Evolutionary conservation across 306 rosid genomes (phyloP).

Genomic region (Elaeagnus macrophylla): DNA sequence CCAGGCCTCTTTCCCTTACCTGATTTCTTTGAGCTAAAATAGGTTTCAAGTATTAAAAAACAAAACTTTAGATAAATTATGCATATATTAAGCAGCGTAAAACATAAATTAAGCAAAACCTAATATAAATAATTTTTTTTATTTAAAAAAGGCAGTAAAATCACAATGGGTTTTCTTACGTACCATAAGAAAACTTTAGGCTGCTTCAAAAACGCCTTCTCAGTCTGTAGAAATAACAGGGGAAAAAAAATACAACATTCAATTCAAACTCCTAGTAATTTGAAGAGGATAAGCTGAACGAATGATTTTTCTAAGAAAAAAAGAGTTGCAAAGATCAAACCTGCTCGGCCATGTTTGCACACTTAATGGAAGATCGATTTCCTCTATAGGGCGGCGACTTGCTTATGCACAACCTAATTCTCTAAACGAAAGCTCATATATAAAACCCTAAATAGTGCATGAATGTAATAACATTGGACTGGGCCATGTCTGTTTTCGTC

Average conservation of each 20-base stretch:
- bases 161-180: background rate
- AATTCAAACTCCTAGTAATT: background rate
- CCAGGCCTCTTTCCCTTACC: slow-evolving; percentile 62
- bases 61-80: no score
- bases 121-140: no score
- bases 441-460: no score
- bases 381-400: no score
- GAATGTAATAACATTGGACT: no score
- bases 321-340: slow-evolving; percentile 6
- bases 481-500: no score
- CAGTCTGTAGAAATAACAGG: slow-evolving; percentile 32
- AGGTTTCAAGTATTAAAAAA: background rate
- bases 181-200: slow-evolving; percentile 66
- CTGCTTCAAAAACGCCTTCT: slow-evolving; percentile 73
- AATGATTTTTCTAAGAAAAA: background rate
- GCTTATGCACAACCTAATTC: no score
- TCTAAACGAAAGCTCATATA: no score
- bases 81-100: no score
- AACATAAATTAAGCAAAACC: no score
- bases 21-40: slow-evolving; percentile 45
- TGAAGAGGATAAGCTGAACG: background rate
- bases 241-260: background rate
- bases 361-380: background rate
- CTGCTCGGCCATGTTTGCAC: slow-evolving; percentile 65
- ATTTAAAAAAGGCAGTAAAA: background rate